Conservation (phyloP, 768 basidiomycete genomes). For the Leccinum pellstonianum region DNA sequence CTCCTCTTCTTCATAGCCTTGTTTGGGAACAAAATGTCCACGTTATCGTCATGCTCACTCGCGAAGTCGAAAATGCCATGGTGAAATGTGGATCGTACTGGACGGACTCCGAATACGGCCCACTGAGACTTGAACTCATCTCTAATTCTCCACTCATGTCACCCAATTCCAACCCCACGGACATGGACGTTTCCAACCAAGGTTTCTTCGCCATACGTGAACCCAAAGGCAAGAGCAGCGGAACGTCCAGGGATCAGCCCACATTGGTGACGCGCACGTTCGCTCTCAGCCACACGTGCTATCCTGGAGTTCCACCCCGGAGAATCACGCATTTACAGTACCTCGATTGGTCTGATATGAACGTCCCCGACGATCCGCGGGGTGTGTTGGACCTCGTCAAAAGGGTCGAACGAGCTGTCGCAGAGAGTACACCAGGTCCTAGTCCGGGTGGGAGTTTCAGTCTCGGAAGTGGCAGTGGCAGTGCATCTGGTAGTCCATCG, state of each 20-base stretch:
- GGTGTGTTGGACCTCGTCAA: slow-evolving; percentile 72
- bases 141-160: slow-evolving; percentile 41
- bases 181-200: slow-evolving; percentile 17
- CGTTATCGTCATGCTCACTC: slow-evolving; percentile 96
- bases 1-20: slow-evolving; percentile 44
- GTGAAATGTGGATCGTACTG: slow-evolving; percentile 94
- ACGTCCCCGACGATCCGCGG: slow-evolving; percentile 82
- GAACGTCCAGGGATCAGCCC: slow-evolving; percentile 16
- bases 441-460: slow-evolving; percentile 28
- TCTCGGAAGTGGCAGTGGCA: slow-evolving; percentile 20
- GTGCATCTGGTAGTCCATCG: slow-evolving; percentile 18
- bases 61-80: slow-evolving; percentile 82
- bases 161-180: slow-evolving; percentile 34
- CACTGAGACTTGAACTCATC: slow-evolving; percentile 58
- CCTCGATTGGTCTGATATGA: slow-evolving; percentile 95
- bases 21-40: slow-evolving; percentile 94
- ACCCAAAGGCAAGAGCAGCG: slow-evolving; percentile 8
- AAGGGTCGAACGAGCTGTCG: slow-evolving; percentile 49
- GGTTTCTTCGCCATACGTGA: slow-evolving; percentile 41
- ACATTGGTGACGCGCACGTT: slow-evolving; percentile 61
- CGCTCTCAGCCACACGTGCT: slow-evolving; percentile 58
- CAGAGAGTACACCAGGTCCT: slow-evolving; percentile 31
- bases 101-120: slow-evolving; percentile 67
- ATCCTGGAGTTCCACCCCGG: slow-evolving; percentile 60
- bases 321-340: slow-evolving; percentile 86